phyloP scores from a whole-genome alignment of 1,284 basidiomycete genomes.

The Ganoderma resinaceum region DNA sequence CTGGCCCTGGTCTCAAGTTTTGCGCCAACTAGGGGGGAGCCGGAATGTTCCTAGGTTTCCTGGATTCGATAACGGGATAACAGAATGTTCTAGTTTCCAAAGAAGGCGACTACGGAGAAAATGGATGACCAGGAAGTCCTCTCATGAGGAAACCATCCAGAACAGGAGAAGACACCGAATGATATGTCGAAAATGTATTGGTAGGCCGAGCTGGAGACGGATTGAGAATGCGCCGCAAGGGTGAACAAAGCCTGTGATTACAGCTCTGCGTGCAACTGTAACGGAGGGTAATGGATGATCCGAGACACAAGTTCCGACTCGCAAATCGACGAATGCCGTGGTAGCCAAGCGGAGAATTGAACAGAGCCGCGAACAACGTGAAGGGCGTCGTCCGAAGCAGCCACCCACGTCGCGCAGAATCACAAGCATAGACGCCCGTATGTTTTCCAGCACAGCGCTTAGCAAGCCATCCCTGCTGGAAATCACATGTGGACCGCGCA shows the following conservation, averaged over 20 bases:
- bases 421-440: constrained; percentile 5
- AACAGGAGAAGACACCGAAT: neutral
- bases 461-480: neutral
- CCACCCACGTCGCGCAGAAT: neutral
- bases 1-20: neutral
- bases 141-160: neutral
- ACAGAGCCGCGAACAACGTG: neutral
- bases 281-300: neutral
- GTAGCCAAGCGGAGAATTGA: neutral
- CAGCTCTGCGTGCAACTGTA: neutral
- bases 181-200: neutral
- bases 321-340: neutral
- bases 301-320: neutral
- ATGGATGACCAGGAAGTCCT: neutral
- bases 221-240: neutral
- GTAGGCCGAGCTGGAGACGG: constrained; percentile 1
- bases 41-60: neutral
- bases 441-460: neutral
- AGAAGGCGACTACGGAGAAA: neutral
- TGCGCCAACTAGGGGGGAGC: neutral
- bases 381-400: neutral
- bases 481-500: constrained; percentile 35
- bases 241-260: constrained; percentile 22
- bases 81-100: neutral
- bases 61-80: neutral